These are phyloP conservation scores for Parathielavia appendiculata DNA, from an alignment of 495 filamentous ascomycete species.

Conservation along the genomic window DNA sequence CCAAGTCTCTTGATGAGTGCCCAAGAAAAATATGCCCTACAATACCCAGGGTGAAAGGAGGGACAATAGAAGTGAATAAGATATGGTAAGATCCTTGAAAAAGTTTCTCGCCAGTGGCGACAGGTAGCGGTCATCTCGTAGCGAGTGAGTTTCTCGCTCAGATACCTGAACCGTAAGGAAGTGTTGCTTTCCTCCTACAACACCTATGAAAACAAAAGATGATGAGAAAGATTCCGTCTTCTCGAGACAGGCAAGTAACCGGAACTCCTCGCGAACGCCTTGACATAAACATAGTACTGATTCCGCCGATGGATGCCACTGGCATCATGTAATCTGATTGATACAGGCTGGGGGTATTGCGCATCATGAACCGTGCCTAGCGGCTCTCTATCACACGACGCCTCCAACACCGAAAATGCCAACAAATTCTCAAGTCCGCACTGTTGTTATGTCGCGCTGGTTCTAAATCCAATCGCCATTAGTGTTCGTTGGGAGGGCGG, in stretches of 20 bases:
- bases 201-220: neutral
- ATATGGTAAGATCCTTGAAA: neutral
- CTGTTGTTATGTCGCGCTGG: neutral
- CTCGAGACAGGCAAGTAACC: neutral
- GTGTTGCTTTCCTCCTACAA: neutral
- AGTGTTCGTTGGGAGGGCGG: slow-evolving; percentile 1
- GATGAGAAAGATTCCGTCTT: slow-evolving; percentile 5
- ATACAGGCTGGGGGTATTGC: neutral
- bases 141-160: no score
- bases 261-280: slow-evolving; percentile 5
- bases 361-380: slow-evolving; percentile 4
- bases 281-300: neutral
- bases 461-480: slow-evolving; percentile 30
- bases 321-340: neutral
- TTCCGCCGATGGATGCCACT: neutral
- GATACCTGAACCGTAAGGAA: no score
- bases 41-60: neutral
- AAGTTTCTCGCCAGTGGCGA: neutral
- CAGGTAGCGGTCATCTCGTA: no score
- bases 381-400: slow-evolving; percentile 5
- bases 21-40: neutral
- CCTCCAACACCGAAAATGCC: slow-evolving; percentile 29
- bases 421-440: slow-evolving; percentile 3
- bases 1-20: neutral
- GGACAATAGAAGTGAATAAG: neutral